Base-by-base conservation (phyloP, 2,329 filamentous ascomycete species). In the Penicillium sp. region DNA sequence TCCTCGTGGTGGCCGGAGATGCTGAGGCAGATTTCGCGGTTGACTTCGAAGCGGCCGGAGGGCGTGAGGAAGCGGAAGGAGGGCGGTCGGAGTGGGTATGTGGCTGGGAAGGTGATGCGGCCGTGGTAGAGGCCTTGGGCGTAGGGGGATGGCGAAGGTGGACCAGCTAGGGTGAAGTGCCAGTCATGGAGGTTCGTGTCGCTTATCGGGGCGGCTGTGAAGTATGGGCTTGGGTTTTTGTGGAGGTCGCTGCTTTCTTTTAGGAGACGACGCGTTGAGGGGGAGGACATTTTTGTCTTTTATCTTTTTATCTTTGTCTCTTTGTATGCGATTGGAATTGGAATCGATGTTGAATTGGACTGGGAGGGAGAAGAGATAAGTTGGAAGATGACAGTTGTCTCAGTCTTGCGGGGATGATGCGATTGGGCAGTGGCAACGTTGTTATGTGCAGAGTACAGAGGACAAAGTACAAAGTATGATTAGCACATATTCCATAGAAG, bases 1-100 rank as follows among this genome's bases (percentile, higher is more conserved):
- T 97, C 93, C 69, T 97, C 93, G 71, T 98, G 93, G 70, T 96
- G 91, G 2, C 90, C 91, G 45, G 82, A 87, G 62, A 97, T 98
- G 62, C 82, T 88, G 15, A 98, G 81, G 66, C 93, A 98, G 60
- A 98, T 97, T 74, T 97, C 91, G 57, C 93, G 83, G 67, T 98
- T 98, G 48, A 89, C 84, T 70, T 97, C 93, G 71, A 98, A 98
- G 54, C 93, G 82, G 46, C 91, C 93, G 24, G 83, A 87, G 0
- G 93, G 89, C 0, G 93, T 97, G 6, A 88, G 77, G 75, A 98
- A 97, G 61, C 93, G 88, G 75, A 98, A 97, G n/a, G 83, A 86
- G 0, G 93, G 93, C 1, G 93, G 93, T 1, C 90, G 87, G 3
- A 96, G 80, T 0, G 93, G 93, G 69, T 98, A 98, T 2, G 85